These are phyloP conservation scores for Candida manassasensis DNA, from an alignment of 805 yeast species.

Conservation along the genomic window DNA sequence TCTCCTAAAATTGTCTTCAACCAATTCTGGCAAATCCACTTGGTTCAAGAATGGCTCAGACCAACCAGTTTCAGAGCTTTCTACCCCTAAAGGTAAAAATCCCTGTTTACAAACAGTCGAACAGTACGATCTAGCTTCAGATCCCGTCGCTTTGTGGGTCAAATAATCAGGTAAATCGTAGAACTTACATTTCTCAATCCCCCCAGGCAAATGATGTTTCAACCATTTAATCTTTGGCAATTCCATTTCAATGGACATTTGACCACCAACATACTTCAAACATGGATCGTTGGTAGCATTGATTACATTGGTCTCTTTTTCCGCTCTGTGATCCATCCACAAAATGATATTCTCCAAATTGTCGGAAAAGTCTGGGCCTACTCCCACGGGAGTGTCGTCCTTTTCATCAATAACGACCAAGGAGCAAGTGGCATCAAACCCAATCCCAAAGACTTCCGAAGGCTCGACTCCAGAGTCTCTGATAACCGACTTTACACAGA, in stretches of 20 bases:
- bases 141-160: constrained; percentile 86
- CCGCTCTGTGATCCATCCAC: constrained; percentile 99
- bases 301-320: constrained; percentile 70
- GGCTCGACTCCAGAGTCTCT: constrained; percentile 73
- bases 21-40: constrained; percentile 73
- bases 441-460: constrained; percentile 71
- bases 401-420: constrained; percentile 71
- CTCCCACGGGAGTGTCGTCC: constrained; percentile 70
- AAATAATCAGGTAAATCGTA: constrained; percentile 90
- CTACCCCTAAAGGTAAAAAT: constrained; percentile 87
- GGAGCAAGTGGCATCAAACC: constrained; percentile 97
- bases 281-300: constrained; percentile 76
- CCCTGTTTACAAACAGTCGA: constrained; percentile 96
- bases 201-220: constrained; percentile 71
- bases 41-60: constrained; percentile 65
- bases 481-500: constrained; percentile 71
- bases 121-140: constrained; percentile 82
- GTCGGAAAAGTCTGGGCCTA: constrained; percentile 84
- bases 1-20: constrained; percentile 67
- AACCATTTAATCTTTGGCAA: constrained; percentile 96
- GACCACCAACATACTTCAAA: constrained; percentile 91
- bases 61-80: constrained; percentile 86
- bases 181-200: constrained; percentile 63
- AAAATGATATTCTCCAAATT: constrained; percentile 75
- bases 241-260: constrained; percentile 98